These are phyloP conservation scores for Apodospora peruviana DNA, from an alignment of 495 filamentous ascomycete species.

Conservation along the genomic window DNA sequence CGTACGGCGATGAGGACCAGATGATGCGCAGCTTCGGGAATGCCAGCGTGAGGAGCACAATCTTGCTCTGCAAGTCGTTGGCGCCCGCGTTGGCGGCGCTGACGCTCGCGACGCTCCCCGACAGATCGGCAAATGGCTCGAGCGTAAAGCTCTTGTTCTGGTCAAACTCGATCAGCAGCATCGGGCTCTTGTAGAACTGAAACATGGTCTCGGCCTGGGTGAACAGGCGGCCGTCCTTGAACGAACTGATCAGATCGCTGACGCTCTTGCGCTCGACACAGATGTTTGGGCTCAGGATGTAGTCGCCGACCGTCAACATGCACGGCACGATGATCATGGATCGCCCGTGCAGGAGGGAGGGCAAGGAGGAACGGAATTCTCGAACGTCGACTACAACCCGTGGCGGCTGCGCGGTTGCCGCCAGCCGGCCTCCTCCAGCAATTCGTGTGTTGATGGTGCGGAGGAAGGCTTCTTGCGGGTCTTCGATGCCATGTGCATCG, in stretches of 20 bases:
- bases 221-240: conserved; percentile 86
- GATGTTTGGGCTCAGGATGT: conserved; percentile 83
- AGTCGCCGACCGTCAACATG: conserved; percentile 95
- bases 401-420: conserved; percentile 87
- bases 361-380: conserved; percentile 89
- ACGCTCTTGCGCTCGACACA: conserved; percentile 94
- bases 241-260: conserved; percentile 82
- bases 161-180: conserved; percentile 96
- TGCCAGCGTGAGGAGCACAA: conserved; percentile 87
- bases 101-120: conserved; percentile 55
- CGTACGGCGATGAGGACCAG: conserved; percentile 89
- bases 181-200: conserved; percentile 80
- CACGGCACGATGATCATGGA: conserved; percentile 83
- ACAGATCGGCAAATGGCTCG: conserved; percentile 81
- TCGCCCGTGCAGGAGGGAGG: conserved; percentile 83
- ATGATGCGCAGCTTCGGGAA: conserved; percentile 87
- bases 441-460: conserved; percentile 96
- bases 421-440: conserved; percentile 82
- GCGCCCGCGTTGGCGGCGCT: conserved; percentile 46
- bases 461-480: conserved; percentile 88
- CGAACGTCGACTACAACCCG: conserved; percentile 92
- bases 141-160: conserved; percentile 96
- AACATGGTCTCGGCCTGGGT: conserved; percentile 93
- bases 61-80: conserved; percentile 80
- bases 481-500: conserved; percentile 64